Conservation (phyloP, 768 basidiomycete species). For the Pleurotus tuoliensis region DNA sequence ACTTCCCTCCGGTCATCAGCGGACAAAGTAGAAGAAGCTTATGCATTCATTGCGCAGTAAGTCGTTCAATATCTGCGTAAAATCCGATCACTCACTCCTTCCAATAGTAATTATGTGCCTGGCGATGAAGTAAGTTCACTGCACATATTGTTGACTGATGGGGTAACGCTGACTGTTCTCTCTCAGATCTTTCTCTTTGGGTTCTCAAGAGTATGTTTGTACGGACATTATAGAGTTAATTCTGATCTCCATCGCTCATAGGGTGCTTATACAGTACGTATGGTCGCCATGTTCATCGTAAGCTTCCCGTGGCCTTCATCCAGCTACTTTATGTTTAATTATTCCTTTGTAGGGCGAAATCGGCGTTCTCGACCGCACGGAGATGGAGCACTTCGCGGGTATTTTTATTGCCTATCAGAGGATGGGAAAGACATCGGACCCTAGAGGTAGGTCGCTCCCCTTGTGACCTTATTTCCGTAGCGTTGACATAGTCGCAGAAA, state of each 20-base stretch:
- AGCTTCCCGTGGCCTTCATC: slow-evolving; percentile 12
- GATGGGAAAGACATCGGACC: slow-evolving; percentile 50
- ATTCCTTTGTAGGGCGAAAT: slow-evolving; percentile 54
- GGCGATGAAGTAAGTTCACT: slow-evolving; percentile 59
- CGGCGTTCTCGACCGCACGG: slow-evolving; percentile 62
- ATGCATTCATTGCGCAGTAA: slow-evolving; percentile 78
- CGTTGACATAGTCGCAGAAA: slow-evolving; percentile 23
- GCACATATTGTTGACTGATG: not conserved
- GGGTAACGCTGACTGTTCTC: slow-evolving; percentile 9
- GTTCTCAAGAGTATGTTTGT: slow-evolving; percentile 56
- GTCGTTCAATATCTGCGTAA: slow-evolving; percentile 19
- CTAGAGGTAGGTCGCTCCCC: slow-evolving; percentile 29
- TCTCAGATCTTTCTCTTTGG: slow-evolving; percentile 72
- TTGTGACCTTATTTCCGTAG: slow-evolving; percentile 14
- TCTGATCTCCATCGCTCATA: slow-evolving; percentile 19
- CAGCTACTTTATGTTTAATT: not conserved
- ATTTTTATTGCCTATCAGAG: slow-evolving; percentile 63
- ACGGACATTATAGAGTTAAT: not conserved
- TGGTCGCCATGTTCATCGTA: slow-evolving; percentile 70
- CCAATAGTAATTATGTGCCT: slow-evolving; percentile 57
- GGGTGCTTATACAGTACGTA: slow-evolving; percentile 76
- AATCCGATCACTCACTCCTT: not conserved
- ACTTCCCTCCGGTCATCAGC: slow-evolving; percentile 27
- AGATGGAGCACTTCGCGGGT: slow-evolving; percentile 68
- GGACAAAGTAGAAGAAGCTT: slow-evolving; percentile 75